Conservation (phyloP, 495 filamentous ascomycete species). For the Pyronema omphalodes region DNA sequence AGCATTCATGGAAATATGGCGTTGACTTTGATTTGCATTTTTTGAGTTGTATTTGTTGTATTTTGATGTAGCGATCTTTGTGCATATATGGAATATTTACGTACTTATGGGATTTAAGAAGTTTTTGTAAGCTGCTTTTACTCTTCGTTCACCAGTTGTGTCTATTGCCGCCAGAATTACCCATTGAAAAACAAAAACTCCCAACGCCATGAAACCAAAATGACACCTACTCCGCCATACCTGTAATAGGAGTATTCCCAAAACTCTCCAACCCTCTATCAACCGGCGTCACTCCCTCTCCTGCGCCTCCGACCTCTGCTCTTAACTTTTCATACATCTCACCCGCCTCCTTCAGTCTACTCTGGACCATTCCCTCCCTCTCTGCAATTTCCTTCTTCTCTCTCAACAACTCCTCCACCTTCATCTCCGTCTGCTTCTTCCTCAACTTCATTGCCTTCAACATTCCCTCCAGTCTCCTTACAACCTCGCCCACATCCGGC, state of each 20-base stretch:
- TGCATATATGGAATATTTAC: no score
- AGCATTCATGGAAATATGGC: no score
- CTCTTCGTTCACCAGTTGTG: no score
- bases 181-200: no score
- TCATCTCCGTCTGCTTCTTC: conserved; percentile 34
- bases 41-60: no score
- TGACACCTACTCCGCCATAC: conserved; percentile 5
- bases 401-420: conserved; percentile 37
- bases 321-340: conserved; percentile 39
- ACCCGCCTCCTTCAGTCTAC: conserved; percentile 60
- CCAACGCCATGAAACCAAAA: no score
- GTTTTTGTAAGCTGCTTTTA: no score
- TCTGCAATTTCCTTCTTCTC: conserved; percentile 53
- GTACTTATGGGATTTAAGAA: no score
- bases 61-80: no score
- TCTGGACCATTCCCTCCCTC: conserved; percentile 66
- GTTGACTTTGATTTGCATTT: no score
- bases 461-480: conserved; percentile 31
- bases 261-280: conserved; percentile 44
- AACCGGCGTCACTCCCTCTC: conserved; percentile 24
- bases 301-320: conserved; percentile 26
- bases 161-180: no score
- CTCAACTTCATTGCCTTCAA: conserved; percentile 38
- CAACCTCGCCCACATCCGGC: conserved; percentile 34
- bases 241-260: conserved; percentile 38